Conservation (phyloP, 225 moss, liverwort and hornwort species). For the Pseudoscleropodium purum region DNA sequence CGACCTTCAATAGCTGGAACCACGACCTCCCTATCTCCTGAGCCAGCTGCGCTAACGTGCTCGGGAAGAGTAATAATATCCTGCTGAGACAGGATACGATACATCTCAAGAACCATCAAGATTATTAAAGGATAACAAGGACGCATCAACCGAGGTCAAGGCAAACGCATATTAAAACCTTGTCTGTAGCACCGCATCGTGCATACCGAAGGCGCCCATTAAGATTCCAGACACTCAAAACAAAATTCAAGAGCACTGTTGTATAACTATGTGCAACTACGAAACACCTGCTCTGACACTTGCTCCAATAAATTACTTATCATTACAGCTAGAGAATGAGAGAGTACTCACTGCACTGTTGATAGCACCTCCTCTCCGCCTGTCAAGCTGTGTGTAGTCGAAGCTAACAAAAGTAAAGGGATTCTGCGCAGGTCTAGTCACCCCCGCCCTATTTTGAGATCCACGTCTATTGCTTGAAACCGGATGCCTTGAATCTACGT, state of each 20-base stretch:
- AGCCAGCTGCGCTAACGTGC: background rate
- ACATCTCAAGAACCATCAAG: background rate
- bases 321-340: background rate
- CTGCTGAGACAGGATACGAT: constrained; percentile 9
- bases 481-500: constrained; percentile 8
- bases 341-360: constrained; percentile 17
- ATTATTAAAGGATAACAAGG: background rate
- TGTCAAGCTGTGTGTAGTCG: constrained; percentile 19
- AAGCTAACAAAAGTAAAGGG: constrained; percentile 31
- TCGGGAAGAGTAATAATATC: background rate
- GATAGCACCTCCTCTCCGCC: background rate
- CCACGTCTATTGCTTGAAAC: constrained; percentile 5
- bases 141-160: background rate
- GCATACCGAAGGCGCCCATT: background rate
- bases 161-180: background rate
- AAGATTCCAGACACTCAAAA: background rate
- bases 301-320: background rate
- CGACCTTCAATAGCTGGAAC: constrained; percentile 59
- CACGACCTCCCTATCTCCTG: constrained; percentile 37
- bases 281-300: background rate
- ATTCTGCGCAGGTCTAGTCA: constrained; percentile 11
- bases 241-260: background rate
- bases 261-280: background rate
- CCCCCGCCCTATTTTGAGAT: background rate
- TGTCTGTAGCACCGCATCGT: background rate